These are phyloP conservation scores for Phylloporus arenicola DNA, from an alignment of 768 basidiomycete genomes.

Conservation along the genomic window DNA sequence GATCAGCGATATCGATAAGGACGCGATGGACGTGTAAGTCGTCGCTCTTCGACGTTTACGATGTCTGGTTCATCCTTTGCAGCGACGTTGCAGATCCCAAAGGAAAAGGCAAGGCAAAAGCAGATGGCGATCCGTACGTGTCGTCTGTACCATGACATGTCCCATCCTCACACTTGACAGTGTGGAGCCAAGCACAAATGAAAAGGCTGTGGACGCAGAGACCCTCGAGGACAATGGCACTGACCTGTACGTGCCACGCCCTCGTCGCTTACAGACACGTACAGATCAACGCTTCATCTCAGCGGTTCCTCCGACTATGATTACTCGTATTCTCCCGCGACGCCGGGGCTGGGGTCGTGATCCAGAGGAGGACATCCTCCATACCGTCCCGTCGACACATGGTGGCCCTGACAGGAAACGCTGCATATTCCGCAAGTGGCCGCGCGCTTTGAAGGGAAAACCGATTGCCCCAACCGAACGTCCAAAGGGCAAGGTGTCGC, in stretches of 20 bases:
- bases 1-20: not conserved
- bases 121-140: not conserved
- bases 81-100: not conserved
- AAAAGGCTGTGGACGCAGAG: not conserved
- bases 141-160: not conserved
- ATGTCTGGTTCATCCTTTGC: not conserved
- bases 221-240: not conserved
- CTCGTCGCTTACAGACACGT: not conserved
- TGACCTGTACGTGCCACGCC: not conserved
- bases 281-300: not conserved
- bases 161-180: not conserved
- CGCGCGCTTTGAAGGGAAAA: slow-evolving; percentile 19
- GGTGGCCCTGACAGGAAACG: slow-evolving; percentile 7
- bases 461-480: not conserved
- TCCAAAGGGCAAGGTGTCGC: slow-evolving; percentile 14
- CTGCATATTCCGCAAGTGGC: slow-evolving; percentile 21
- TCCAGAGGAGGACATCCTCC: not conserved
- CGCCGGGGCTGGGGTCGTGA: slow-evolving; percentile 7
- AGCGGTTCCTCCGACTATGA: not conserved
- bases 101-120: not conserved
- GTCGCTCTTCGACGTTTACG: not conserved
- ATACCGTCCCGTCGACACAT: not conserved
- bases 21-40: not conserved
- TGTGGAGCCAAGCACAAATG: not conserved
- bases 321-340: not conserved